These are phyloP conservation scores for Musa balbisiana DNA, from an alignment of 202 grass and related monocot species.

Conservation along the genomic window DNA sequence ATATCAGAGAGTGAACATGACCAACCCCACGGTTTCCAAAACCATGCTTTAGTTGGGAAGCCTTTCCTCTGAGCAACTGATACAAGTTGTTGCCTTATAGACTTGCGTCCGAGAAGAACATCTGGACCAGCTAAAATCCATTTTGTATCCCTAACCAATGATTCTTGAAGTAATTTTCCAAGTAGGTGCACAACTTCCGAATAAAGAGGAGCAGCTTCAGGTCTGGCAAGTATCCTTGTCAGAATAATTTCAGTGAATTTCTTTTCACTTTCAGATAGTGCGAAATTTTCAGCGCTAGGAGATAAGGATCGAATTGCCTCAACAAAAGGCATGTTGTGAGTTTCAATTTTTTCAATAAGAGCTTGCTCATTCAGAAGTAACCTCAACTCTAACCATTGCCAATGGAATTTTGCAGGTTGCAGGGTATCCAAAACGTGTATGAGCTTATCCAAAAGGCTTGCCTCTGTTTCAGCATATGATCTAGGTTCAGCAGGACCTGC, in stretches of 20 bases:
- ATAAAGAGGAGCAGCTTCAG: slow-evolving; percentile 90
- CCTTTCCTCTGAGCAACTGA: slow-evolving; percentile 60
- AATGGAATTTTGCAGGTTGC: slow-evolving; percentile 96
- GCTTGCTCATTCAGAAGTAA: slow-evolving; percentile 97
- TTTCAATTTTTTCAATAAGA: slow-evolving; percentile 79
- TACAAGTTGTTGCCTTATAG: slow-evolving; percentile 92
- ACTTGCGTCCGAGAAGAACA: slow-evolving; percentile 70
- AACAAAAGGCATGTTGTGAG: slow-evolving; percentile 48
- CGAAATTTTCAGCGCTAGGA: slow-evolving; percentile 59
- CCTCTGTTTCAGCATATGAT: slow-evolving; percentile 40
- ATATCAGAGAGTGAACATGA: slow-evolving; percentile 44
- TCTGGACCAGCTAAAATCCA: slow-evolving; percentile 94
- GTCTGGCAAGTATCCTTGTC: slow-evolving; percentile 84
- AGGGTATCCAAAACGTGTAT: slow-evolving; percentile 80
- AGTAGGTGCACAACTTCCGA: slow-evolving; percentile 88
- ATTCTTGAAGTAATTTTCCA: slow-evolving; percentile 82
- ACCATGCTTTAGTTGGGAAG: slow-evolving; percentile 53
- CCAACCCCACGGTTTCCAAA: slow-evolving; percentile 99
- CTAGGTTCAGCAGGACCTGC: slow-evolving; percentile 48
- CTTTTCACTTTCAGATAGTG: slow-evolving; percentile 94
- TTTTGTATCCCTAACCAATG: slow-evolving; percentile 85
- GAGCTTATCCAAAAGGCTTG: slow-evolving; percentile 66
- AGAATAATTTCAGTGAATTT: slow-evolving; percentile 92
- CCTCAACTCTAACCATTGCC: slow-evolving; percentile 98
- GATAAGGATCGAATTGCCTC: slow-evolving; percentile 75